Evolutionary conservation across 2,329 filamentous ascomycete species (phyloP).

Genomic region (Teratosphaeria pseudoeucalypti): DNA sequence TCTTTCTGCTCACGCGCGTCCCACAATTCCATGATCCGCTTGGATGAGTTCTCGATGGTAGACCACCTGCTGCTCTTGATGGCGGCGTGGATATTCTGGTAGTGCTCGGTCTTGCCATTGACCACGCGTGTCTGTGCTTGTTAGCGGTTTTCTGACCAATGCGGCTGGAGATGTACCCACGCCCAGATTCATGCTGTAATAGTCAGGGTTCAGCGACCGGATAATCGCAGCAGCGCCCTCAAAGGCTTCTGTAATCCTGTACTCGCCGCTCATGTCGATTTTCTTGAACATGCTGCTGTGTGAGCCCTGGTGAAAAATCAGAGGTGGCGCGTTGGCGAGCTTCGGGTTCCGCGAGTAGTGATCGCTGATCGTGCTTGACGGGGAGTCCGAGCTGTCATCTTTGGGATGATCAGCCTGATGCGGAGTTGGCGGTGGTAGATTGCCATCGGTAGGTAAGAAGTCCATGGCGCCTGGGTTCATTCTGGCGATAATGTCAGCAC

Average conservation of each 20-base stretch:
- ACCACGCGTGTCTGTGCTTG: slow-evolving; percentile 16
- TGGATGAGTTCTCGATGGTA: slow-evolving; percentile 13
- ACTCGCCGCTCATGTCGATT: background rate
- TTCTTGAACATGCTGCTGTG: slow-evolving; percentile 7
- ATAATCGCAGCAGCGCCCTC: slow-evolving; percentile 11
- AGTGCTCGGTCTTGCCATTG: slow-evolving; percentile 22
- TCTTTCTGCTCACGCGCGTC: slow-evolving; percentile 7
- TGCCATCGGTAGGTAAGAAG: background rate
- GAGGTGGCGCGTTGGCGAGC: slow-evolving; percentile 1
- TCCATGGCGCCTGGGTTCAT: slow-evolving; percentile 5
- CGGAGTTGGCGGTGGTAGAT: background rate
- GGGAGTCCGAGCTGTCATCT: background rate
- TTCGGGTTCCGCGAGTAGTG: background rate
- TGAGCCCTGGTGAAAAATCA: slow-evolving; percentile 1
- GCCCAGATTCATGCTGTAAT: slow-evolving; percentile 14
- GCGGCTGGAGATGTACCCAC: slow-evolving; percentile 8
- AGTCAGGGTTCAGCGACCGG: slow-evolving; percentile 17
- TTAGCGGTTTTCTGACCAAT: slow-evolving; percentile 5
- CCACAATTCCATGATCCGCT: slow-evolving; percentile 19
- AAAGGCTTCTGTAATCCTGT: slow-evolving; percentile 13
- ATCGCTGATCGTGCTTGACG: background rate
- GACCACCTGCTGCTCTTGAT: slow-evolving; percentile 12
- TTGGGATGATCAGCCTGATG: background rate
- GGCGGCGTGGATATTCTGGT: slow-evolving; percentile 14
- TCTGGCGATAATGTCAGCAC: background rate